Evolutionary conservation across 2,329 filamentous ascomycete genomes (phyloP), one percentile per base, ranked within the genome.

Genomic region (Polytolypa hystricis): DNA sequence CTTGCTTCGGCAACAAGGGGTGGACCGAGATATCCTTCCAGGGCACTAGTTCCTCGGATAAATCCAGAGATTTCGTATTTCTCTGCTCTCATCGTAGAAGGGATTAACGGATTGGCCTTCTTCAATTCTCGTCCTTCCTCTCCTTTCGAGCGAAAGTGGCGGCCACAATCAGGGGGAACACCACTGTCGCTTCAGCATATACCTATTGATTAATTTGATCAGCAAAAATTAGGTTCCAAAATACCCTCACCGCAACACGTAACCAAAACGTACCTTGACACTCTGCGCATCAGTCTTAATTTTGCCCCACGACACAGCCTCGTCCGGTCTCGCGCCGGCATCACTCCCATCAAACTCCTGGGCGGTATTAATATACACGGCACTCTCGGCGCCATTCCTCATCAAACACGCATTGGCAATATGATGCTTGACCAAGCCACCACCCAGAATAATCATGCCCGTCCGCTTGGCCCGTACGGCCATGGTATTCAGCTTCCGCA

Each of bases 281-380:
- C 79, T 82, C 44, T 91, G 81, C 1, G 81, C 91, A 35, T 80
- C 83, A 28, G 79, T 70, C 61, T 93, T 95, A 61, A 98, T 95
- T 70, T 98, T 98, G 3, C 91, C 91, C 91, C 91, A 98, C 44
- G 87, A 95, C 11, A 98, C 84, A 4, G 91, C 91, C 64, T 98
- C 91, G 52, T 98, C 91, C 4, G 91, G 91, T 38, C 91, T 71
- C 3, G 91, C 91, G 1, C 91, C 91, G 0, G 91, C 89, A 64
- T 98, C 91, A 51, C 86, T 95, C 2, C 91, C 91, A 57, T 98
- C 91, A 56, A 95, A 98, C 57, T 98, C 91, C 58, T 95, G 86
- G 0, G 78, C 91, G 1, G 91, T 98, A 61, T 98, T 98, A 60
- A 98, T 85, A 57, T 94, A 98, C 1, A 98, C 91, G 2, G 91